These are phyloP conservation scores for Acrodontium crateriforme DNA, from an alignment of 2,329 filamentous ascomycete species.

Conservation along the genomic window DNA sequence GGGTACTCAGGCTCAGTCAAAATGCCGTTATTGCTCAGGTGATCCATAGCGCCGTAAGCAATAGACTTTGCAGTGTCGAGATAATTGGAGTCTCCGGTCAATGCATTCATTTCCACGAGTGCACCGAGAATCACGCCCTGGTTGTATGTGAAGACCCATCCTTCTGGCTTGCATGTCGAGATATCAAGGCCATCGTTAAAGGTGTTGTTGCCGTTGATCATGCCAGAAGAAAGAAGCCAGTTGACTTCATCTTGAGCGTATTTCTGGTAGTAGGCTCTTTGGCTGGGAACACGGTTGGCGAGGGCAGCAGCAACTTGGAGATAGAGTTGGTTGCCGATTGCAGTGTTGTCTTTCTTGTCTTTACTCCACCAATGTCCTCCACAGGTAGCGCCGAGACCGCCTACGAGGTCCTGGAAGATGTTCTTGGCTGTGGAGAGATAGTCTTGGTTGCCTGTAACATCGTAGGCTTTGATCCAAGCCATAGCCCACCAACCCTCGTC, in stretches of 20 bases:
- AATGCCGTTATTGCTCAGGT: conserved; percentile 25
- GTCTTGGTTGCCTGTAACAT: conserved; percentile 29
- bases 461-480: conserved; percentile 39
- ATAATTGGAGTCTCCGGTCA: conserved; percentile 21
- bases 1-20: conserved; percentile 21
- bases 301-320: conserved; percentile 39
- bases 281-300: conserved; percentile 33
- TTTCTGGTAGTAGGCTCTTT: conserved; percentile 25
- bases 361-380: conserved; percentile 34
- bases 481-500: conserved; percentile 41
- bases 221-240: conserved; percentile 36
- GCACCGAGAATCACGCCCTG: conserved; percentile 49
- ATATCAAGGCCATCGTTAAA: conserved; percentile 39
- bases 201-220: conserved; percentile 34
- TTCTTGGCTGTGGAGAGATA: conserved; percentile 34
- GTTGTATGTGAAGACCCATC: conserved; percentile 39
- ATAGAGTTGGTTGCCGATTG: conserved; percentile 43
- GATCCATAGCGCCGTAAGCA: conserved; percentile 24
- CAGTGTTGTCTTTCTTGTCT: conserved; percentile 29
- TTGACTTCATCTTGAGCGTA: conserved; percentile 35
- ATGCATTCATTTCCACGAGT: conserved; percentile 38
- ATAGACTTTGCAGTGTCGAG: conserved; percentile 22
- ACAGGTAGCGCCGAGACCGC: conserved; percentile 27
- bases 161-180: conserved; percentile 28
- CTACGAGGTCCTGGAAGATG: conserved; percentile 33